Percentiles rank a stretch among this genome's conserved stretches.
Conservation (phyloP, 2,329 filamentous ascomycete genomes). For the Cercospora zeina region DNA sequence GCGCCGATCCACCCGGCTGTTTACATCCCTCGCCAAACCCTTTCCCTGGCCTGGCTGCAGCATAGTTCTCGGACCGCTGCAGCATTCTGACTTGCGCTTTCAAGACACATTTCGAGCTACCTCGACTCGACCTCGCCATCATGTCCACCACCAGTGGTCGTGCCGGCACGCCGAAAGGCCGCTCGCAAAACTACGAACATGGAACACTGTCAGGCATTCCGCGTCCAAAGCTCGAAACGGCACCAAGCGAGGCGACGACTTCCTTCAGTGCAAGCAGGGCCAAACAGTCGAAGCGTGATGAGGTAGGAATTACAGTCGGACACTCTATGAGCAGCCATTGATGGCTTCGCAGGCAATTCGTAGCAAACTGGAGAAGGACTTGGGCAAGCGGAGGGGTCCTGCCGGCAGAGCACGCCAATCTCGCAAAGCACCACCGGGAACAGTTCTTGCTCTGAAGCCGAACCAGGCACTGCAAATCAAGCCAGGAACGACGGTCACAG, state of each 20-base stretch:
- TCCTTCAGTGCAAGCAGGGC: slow-evolving; percentile 89
- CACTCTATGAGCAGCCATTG: slow-evolving; percentile 7
- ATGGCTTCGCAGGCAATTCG: slow-evolving; percentile 73
- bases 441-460: slow-evolving; percentile 90
- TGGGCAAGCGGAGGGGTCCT: slow-evolving; percentile 93
- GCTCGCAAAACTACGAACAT: slow-evolving; percentile 59
- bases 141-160: slow-evolving; percentile 66
- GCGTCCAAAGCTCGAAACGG: slow-evolving; percentile 66
- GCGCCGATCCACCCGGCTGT: slow-evolving; percentile 3
- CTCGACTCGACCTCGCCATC: slow-evolving; percentile 28
- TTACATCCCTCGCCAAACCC: not conserved
- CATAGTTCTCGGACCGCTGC: not conserved
- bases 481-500: slow-evolving; percentile 86
- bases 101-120: not conserved
- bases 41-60: not conserved
- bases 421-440: slow-evolving; percentile 92
- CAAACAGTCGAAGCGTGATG: slow-evolving; percentile 96
- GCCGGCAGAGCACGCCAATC: slow-evolving; percentile 76
- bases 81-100: not conserved
- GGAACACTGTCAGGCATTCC: slow-evolving; percentile 63
- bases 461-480: slow-evolving; percentile 98
- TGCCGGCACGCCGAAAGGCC: slow-evolving; percentile 66
- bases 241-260: slow-evolving; percentile 56
- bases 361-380: slow-evolving; percentile 92
- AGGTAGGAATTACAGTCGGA: slow-evolving; percentile 61